These are phyloP conservation scores for Neurospora sp. DNA, from an alignment of 2,329 filamentous ascomycete species.

Conservation along the genomic window DNA sequence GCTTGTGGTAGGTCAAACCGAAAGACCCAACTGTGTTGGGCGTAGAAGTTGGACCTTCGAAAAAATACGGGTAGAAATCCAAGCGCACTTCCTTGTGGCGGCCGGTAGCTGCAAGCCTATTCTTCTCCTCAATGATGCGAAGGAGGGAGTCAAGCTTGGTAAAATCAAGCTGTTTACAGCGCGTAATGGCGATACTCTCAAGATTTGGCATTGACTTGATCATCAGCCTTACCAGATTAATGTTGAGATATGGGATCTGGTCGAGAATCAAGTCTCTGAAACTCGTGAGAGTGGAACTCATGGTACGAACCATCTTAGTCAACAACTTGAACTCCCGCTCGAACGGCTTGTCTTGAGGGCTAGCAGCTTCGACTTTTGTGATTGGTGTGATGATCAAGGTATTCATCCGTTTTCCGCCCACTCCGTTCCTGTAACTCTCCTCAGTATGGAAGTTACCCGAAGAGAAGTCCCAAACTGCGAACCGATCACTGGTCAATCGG, in stretches of 20 bases:
- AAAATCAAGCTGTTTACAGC: constrained; percentile 14
- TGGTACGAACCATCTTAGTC: neutral
- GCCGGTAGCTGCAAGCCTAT: neutral
- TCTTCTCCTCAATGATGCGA: constrained; percentile 6
- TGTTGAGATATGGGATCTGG: constrained; percentile 12
- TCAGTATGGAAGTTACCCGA: neutral
- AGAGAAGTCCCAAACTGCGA: neutral
- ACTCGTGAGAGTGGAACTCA: constrained; percentile 1
- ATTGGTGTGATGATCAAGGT: constrained; percentile 4
- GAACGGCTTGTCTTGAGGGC: neutral
- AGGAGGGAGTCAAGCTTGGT: constrained; percentile 11
- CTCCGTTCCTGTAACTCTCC: neutral
- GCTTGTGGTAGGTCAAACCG: constrained; percentile 14
- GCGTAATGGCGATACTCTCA: constrained; percentile 10
- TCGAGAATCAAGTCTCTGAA: constrained; percentile 12
- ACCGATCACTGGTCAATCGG: neutral
- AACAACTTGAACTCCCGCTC: neutral
- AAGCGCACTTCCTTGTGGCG: constrained; percentile 8
- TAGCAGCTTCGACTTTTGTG: neutral
- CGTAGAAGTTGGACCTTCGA: constrained; percentile 8
- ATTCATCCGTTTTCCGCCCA: constrained; percentile 1
- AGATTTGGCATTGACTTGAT: constrained; percentile 14
- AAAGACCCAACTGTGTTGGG: constrained; percentile 8
- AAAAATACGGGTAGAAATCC: constrained; percentile 14
- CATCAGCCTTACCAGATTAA: constrained; percentile 9